Evolutionary conservation across 2,329 filamentous ascomycete genomes (phyloP), one percentile per base, ranked within the genome.

Genomic region (Geosmithia putterillii): DNA sequence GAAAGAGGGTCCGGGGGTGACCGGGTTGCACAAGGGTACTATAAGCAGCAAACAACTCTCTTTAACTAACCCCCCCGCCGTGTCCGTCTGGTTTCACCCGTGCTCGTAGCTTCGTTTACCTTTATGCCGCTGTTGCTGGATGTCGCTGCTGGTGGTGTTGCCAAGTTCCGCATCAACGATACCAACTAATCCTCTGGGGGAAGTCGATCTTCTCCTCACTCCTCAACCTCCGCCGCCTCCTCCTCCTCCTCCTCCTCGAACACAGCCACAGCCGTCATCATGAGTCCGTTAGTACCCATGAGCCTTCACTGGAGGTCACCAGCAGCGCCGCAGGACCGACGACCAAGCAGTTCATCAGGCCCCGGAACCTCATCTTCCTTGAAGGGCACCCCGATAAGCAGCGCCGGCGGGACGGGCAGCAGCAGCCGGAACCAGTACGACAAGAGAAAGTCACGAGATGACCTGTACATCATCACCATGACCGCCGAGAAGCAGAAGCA

Each of bases 371-470:
- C 28, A n/a, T 25, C 20, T n/a, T 39, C 37, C 10, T 8, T 14
- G 28, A 32, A 14, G 15, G 28, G 28, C 10, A 14, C 28, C 10
- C 28, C 28, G 10, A 25, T 17, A 10, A 32, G 12, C 14, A 12
- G 12, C 22, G n/a, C n/a, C n/a, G n/a, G n/a, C n/a, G n/a, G n/a
- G n/a, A n/a, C n/a, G n/a, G n/a, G n/a, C n/a, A n/a, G n/a, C n/a
- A n/a, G n/a, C n/a, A n/a, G n/a, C n/a, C n/a, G n/a, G n/a, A 15
- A 20, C 20, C 41, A 46, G 7, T 41, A 25, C 38, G 44, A 46
- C 32, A 46, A 46, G 41, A 35, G 44, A n/a, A 40, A 41, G 17
- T 46, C 44, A 7, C 41, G 44, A 9, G 44, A 46, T 38, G 44
- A 46, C 37, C 41, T 46, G 18, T 42, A 36, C 37, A 17, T 46